phyloP scores from a whole-genome alignment of 1,139 yeast species.

The Suhomyces maxii region DNA sequence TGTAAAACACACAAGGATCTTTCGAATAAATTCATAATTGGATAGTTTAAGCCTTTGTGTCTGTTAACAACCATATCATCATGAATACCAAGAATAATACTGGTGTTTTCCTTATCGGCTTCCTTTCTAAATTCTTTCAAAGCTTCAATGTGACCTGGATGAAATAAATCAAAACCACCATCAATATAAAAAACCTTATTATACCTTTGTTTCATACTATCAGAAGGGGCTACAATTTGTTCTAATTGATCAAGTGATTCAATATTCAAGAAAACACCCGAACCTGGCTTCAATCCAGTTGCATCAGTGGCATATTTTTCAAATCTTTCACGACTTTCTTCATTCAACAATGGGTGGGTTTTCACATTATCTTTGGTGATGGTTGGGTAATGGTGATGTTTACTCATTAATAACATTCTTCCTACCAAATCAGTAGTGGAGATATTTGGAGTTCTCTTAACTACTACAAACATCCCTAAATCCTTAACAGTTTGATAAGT shows the following conservation, averaged over 20 bases:
- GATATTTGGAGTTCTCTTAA: slow-evolving; percentile 89
- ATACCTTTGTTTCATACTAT: slow-evolving; percentile 26
- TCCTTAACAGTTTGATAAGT: slow-evolving; percentile 85
- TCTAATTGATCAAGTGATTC: slow-evolving; percentile 23
- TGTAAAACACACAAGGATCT: slow-evolving; percentile 85
- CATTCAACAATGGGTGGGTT: slow-evolving; percentile 33
- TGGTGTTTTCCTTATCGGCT: slow-evolving; percentile 37
- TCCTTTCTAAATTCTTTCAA: slow-evolving; percentile 46
- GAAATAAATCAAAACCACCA: slow-evolving; percentile 90
- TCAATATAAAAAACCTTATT: slow-evolving; percentile 56
- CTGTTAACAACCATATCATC: slow-evolving; percentile 60
- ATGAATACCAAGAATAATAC: slow-evolving; percentile 69
- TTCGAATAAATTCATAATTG: slow-evolving; percentile 86
- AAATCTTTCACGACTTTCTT: slow-evolving; percentile 40
- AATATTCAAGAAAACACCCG: slow-evolving; percentile 56
- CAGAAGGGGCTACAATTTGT: slow-evolving; percentile 39
- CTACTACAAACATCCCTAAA: slow-evolving; percentile 81
- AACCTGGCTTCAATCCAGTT: slow-evolving; percentile 61
- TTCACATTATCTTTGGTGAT: slow-evolving; percentile 23
- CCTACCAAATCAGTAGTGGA: slow-evolving; percentile 94
- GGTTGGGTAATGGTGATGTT: slow-evolving; percentile 54
- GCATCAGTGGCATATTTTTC: slow-evolving; percentile 61
- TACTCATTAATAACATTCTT: slow-evolving; percentile 70
- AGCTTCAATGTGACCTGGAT: slow-evolving; percentile 87
- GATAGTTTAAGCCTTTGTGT: slow-evolving; percentile 67